Conservation (phyloP, 2,329 filamentous ascomycete species). For the Gnomoniopsis smithogilvyi region DNA sequence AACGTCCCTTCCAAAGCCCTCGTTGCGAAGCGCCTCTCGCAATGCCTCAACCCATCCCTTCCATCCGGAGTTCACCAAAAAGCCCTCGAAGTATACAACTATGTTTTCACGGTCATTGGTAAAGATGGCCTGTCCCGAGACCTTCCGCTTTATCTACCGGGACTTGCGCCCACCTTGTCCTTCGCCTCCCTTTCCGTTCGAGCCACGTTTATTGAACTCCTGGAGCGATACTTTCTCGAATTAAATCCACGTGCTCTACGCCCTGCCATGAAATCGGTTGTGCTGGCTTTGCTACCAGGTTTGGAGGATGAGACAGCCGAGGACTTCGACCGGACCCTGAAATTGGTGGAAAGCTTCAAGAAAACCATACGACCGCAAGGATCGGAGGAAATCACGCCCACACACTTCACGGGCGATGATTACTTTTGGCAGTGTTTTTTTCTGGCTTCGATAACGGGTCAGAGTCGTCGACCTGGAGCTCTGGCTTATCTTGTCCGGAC, state of each 20-base stretch:
- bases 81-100: constrained; percentile 87
- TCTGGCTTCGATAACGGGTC: constrained; percentile 84
- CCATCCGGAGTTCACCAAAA: constrained; percentile 98
- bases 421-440: constrained; percentile 99
- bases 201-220: constrained; percentile 76
- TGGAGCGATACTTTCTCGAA: constrained; percentile 76
- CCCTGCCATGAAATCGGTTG: constrained; percentile 85
- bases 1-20: constrained; percentile 77
- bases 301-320: constrained; percentile 96
- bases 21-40: constrained; percentile 86
- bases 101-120: constrained; percentile 84
- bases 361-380: constrained; percentile 55
- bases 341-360: constrained; percentile 76
- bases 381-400: constrained; percentile 47
- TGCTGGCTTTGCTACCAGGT: constrained; percentile 84
- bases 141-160: constrained; percentile 83
- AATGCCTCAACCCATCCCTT: constrained; percentile 89
- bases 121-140: constrained; percentile 77
- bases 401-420: constrained; percentile 64
- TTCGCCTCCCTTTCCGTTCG: constrained; percentile 93
- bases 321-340: constrained; percentile 87
- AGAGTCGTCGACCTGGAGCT: constrained; percentile 78
- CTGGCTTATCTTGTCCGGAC: constrained; percentile 80
- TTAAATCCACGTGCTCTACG: constrained; percentile 70
- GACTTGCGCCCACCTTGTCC: constrained; percentile 82